Conservation (phyloP, 495 filamentous ascomycete genomes). For the Penicillium maclennaniae region DNA sequence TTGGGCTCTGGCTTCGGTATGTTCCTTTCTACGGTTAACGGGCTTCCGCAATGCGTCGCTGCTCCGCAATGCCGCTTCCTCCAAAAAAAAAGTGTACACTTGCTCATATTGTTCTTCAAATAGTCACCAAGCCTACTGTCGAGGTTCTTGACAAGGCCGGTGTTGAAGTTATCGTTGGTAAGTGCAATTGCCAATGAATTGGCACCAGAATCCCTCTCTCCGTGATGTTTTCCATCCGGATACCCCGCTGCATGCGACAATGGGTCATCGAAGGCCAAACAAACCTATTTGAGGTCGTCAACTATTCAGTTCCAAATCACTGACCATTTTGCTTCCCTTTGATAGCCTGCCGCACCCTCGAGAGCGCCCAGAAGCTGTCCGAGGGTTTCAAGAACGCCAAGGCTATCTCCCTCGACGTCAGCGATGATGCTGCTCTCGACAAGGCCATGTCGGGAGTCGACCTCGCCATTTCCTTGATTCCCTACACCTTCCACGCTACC, state of each 20-base stretch:
- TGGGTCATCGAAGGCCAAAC: not conserved
- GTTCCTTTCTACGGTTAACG: slow-evolving; percentile 2
- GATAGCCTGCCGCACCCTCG: slow-evolving; percentile 80
- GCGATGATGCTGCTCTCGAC: slow-evolving; percentile 68
- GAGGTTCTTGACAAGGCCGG: slow-evolving; percentile 71
- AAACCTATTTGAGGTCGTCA: not conserved
- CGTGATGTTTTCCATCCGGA: not conserved
- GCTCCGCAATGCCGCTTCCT: slow-evolving; percentile 27
- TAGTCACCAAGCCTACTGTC: slow-evolving; percentile 72
- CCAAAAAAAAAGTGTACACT: slow-evolving; percentile 9
- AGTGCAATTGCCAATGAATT: slow-evolving; percentile 22
- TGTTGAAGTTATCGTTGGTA: slow-evolving; percentile 81
- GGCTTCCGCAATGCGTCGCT: slow-evolving; percentile 5
- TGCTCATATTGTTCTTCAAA: slow-evolving; percentile 7
- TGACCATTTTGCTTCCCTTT: slow-evolving; percentile 1
- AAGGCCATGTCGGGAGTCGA: slow-evolving; percentile 66
- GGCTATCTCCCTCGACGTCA: slow-evolving; percentile 81
- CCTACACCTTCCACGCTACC: slow-evolving; percentile 84
- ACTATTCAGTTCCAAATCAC: not conserved
- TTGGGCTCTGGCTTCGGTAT: slow-evolving; percentile 71
- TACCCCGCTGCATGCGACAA: slow-evolving; percentile 8
- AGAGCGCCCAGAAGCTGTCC: slow-evolving; percentile 68
- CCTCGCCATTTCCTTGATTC: slow-evolving; percentile 79
- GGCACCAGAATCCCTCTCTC: not conserved
- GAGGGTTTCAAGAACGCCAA: slow-evolving; percentile 65